Evolutionary conservation across 129 eudicot species (phyloP), one percentile per base, ranked within the genome.

Genomic region (Chrysanthemum lavandulifolium): DNA sequence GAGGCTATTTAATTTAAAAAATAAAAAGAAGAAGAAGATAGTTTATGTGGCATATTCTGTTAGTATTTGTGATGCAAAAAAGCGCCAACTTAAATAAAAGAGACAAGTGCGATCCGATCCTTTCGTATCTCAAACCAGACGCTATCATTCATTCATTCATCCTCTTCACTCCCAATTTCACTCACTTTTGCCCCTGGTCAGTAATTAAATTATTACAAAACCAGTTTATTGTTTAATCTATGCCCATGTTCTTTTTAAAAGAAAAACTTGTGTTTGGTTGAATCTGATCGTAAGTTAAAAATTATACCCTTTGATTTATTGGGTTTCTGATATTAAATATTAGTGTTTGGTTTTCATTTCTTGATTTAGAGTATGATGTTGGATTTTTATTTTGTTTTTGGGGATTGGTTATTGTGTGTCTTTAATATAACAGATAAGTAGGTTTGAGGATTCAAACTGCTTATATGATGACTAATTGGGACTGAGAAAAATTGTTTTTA

Each of bases 71-170:
- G 33, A 57, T 27, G 14, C 47, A 65, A 73, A 50, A 61, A 61
- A 73, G 69, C 71, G 78, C 71, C 71, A 73, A 31, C 0, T 4
- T 31, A 31, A 31, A 31, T 27, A 4, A 31, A 58, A 58, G 11
- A 3, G 19, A 47, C 13, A 52, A 52, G 25, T 74, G 36, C 45
- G 71, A 74, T 74, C 78, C 78, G 78, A 64, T 64, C 64, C 45
- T 50, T 51, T 62, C 63, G 54, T 74, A 63, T 74, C 78, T 74
- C 43, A 51, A 63, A 63, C 5, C 51, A 73, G 53, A 63, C 78
- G 71, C 78, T 62, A 33, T 43, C 63, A 27, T 51, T 54, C 78
- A 27, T 55, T 48, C 52, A 52, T 53, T 53, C 18, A 14, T 62
- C 19, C 16, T 12, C n/a, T 29, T 25, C 15, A 57, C 2, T 18